These are phyloP conservation scores for Xerocomellus amylosporus DNA, from an alignment of 768 basidiomycete genomes.

Conservation along the genomic window DNA sequence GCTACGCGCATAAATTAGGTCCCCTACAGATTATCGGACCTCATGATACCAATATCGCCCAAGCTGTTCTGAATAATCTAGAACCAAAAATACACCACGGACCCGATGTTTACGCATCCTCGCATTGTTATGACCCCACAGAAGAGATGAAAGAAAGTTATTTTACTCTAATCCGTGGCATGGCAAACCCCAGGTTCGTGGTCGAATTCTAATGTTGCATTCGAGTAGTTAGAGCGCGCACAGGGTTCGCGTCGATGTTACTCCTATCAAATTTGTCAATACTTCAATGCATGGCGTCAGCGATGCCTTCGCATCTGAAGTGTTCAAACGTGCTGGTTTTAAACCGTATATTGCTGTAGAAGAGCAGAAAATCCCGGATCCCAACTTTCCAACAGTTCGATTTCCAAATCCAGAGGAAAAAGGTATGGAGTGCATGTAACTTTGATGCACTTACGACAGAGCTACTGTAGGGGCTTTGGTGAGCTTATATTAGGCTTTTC, in stretches of 20 bases:
- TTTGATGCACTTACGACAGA: conserved; percentile 2
- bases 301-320: conserved; percentile 55
- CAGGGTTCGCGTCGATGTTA: conserved; percentile 9
- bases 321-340: conserved; percentile 61
- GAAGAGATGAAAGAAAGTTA: conserved; percentile 59
- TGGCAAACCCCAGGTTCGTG: conserved; percentile 20
- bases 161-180: conserved; percentile 38
- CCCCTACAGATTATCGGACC: conserved; percentile 71
- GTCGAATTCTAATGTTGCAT: not conserved
- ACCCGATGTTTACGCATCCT: conserved; percentile 36
- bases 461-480: conserved; percentile 48
- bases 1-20: not conserved
- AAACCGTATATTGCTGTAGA: conserved; percentile 55
- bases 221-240: not conserved
- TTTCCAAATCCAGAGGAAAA: conserved; percentile 93
- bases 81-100: conserved; percentile 48
- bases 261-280: conserved; percentile 64
- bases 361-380: conserved; percentile 72
- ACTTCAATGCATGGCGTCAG: conserved; percentile 93
- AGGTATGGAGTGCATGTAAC: conserved; percentile 40
- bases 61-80: conserved; percentile 59
- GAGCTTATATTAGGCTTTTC: conserved; percentile 12
- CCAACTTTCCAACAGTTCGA: conserved; percentile 79
- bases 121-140: conserved; percentile 55
- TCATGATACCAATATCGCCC: conserved; percentile 76